Percentiles rank a stretch among this genome's conserved stretches.
These are phyloP conservation scores for Lolium rigidum DNA, from an alignment of 176 grass and related monocot genomes.

Conservation along the genomic window DNA sequence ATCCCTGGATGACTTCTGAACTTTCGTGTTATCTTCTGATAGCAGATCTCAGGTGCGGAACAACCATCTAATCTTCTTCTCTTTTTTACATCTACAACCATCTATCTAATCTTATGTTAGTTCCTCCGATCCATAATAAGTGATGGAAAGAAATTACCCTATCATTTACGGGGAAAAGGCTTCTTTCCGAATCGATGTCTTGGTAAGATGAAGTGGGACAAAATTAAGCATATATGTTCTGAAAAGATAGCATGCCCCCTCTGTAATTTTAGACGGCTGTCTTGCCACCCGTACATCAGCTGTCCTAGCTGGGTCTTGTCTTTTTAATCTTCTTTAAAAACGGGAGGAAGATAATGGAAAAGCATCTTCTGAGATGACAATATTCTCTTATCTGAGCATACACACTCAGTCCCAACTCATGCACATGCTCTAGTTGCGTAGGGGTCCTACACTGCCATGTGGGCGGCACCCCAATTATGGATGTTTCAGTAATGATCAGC, in stretches of 20 bases:
- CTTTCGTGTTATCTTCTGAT: too few species aligned
- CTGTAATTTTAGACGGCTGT: background rate
- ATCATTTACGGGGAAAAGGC: too few species aligned
- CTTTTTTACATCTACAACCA: too few species aligned
- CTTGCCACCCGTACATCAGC: slow-evolving; percentile 4
- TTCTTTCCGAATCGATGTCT: background rate
- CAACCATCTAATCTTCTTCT: too few species aligned
- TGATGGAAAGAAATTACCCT: too few species aligned
- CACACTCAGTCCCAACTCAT: slow-evolving; percentile 21
- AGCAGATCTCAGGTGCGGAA: too few species aligned
- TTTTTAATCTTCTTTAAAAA: slow-evolving; percentile 20
- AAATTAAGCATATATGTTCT: background rate
- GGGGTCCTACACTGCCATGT: slow-evolving; percentile 31
- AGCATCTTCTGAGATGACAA: slow-evolving; percentile 46
- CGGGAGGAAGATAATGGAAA: background rate
- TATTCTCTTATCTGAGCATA: slow-evolving; percentile 38
- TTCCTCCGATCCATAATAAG: too few species aligned
- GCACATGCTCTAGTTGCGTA: slow-evolving; percentile 44
- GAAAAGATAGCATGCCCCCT: background rate
- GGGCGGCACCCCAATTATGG: background rate
- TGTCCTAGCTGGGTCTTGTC: slow-evolving; percentile 19
- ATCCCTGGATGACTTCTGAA: too few species aligned
- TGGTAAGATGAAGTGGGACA: background rate
- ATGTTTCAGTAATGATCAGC: background rate
- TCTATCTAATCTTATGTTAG: too few species aligned